phyloP scores from a whole-genome alignment of 441 rosid genomes.

The Dalechampia spathulata region DNA sequence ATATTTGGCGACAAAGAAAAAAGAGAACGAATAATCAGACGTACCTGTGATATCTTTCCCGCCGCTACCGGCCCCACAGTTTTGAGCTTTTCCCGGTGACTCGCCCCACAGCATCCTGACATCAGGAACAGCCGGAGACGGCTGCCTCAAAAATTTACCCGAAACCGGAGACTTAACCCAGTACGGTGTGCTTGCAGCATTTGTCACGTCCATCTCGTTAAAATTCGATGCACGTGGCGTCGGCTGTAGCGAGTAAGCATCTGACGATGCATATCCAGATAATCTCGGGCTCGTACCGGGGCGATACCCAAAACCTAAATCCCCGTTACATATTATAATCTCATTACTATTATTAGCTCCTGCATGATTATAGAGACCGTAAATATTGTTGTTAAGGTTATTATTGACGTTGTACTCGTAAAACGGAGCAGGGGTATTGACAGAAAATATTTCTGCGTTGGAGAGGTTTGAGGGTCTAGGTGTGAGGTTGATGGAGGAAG shows the following conservation, averaged over 20 bases:
- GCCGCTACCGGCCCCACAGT: conserved; percentile 18
- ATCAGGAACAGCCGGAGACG: conserved; percentile 35
- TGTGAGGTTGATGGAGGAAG: conserved; percentile 51
- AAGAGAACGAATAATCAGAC: conserved; percentile 7
- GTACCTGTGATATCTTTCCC: conserved; percentile 40
- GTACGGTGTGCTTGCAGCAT: conserved; percentile 47
- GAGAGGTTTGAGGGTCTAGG: conserved; percentile 74
- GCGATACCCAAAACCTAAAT: conserved; percentile 42
- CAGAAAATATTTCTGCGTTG: conserved; percentile 71
- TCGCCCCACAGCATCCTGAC: conserved; percentile 50
- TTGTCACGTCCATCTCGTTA: conserved; percentile 47
- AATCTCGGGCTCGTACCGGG: conserved; percentile 48
- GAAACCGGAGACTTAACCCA: conserved; percentile 57
- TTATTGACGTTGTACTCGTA: too few species aligned
- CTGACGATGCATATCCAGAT: conserved; percentile 67
- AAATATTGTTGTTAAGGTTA: neutral
- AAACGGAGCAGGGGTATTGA: conserved; percentile 64
- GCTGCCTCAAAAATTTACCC: conserved; percentile 43
- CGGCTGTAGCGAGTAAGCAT: conserved; percentile 73
- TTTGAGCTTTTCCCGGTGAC: conserved; percentile 26
- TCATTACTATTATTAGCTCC: conserved; percentile 19
- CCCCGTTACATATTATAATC: conserved; percentile 43
- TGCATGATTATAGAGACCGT: conserved; percentile 9
- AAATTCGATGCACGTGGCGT: conserved; percentile 72
- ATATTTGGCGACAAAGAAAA: conserved; percentile 11